A percentile compares a stretch with the other conserved stretches of the same genome.
phyloP scores from a whole-genome alignment of 768 basidiomycete genomes.

The Termitomyces sp. region DNA sequence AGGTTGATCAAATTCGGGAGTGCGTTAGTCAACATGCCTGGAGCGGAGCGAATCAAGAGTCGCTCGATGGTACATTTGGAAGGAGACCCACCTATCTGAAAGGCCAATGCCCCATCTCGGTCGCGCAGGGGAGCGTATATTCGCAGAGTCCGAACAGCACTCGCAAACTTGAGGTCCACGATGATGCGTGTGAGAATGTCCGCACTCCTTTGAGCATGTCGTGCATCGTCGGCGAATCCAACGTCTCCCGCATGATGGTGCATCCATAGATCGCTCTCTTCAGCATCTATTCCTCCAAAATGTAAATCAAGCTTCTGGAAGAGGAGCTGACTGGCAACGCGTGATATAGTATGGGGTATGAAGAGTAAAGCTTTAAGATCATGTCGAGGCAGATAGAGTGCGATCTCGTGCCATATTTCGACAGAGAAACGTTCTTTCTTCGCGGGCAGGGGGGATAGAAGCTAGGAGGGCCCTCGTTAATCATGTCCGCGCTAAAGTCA shows the following conservation, averaged over 20 bases:
- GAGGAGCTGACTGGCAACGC: constrained; percentile 61
- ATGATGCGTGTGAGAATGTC: constrained; percentile 68
- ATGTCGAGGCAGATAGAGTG: constrained; percentile 31
- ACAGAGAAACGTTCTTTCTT: constrained; percentile 52
- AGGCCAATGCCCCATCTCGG: constrained; percentile 46
- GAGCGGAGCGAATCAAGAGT: background rate
- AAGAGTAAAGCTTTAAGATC: constrained; percentile 58
- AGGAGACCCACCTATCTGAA: constrained; percentile 50
- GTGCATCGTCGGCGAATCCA: constrained; percentile 27
- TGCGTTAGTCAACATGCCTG: constrained; percentile 67
- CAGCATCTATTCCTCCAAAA: constrained; percentile 33
- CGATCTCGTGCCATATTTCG: constrained; percentile 61
- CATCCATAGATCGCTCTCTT: constrained; percentile 17
- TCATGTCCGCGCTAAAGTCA: background rate
- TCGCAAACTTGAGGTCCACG: constrained; percentile 52
- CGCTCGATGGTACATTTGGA: background rate
- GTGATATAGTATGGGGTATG: constrained; percentile 61
- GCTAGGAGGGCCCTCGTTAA: constrained; percentile 15
- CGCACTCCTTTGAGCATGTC: constrained; percentile 60
- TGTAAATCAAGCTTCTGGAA: constrained; percentile 57
- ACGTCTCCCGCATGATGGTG: constrained; percentile 9
- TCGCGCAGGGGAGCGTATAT: constrained; percentile 50
- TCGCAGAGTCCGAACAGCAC: constrained; percentile 48
- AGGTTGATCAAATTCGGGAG: constrained; percentile 58
- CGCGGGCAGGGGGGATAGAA: constrained; percentile 34